Evolutionary conservation across 2,329 filamentous ascomycete species (phyloP).

Genomic region (Claviceps lovelessii): DNA sequence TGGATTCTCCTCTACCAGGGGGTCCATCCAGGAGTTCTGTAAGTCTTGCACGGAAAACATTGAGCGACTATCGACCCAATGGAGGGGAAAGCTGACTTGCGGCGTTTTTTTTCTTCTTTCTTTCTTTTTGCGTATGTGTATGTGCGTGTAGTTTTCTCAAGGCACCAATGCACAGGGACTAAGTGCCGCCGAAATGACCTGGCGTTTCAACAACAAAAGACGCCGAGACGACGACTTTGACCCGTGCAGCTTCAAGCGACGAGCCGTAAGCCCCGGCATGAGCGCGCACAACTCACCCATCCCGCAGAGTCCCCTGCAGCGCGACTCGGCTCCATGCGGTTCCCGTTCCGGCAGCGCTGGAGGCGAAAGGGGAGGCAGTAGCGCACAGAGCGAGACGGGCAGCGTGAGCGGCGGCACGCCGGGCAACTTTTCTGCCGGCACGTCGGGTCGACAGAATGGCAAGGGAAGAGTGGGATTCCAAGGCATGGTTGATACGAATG

Average conservation of each 20-base stretch:
- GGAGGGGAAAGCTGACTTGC: neutral
- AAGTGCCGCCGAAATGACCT: slow-evolving; percentile 58
- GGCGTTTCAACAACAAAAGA: slow-evolving; percentile 69
- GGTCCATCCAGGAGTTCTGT: slow-evolving; percentile 21
- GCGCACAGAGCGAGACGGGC: slow-evolving; percentile 37
- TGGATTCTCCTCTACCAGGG: slow-evolving; percentile 50
- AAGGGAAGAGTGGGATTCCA: slow-evolving; percentile 64
- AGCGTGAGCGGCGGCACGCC: slow-evolving; percentile 20
- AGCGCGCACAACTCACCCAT: slow-evolving; percentile 83
- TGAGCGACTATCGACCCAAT: too few species aligned
- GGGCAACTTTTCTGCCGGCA: slow-evolving; percentile 19
- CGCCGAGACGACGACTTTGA: slow-evolving; percentile 85
- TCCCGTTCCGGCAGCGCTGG: slow-evolving; percentile 50
- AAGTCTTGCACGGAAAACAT: neutral
- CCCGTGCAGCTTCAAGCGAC: slow-evolving; percentile 71
- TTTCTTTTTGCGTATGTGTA: too few species aligned
- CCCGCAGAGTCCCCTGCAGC: slow-evolving; percentile 68
- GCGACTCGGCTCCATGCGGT: slow-evolving; percentile 59
- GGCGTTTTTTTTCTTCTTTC: too few species aligned
- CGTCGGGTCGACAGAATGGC: slow-evolving; percentile 32
- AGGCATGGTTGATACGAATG: slow-evolving; percentile 91
- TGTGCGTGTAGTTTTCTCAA: slow-evolving; percentile 9
- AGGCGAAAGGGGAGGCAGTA: slow-evolving; percentile 36
- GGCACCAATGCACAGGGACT: slow-evolving; percentile 32
- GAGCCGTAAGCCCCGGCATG: slow-evolving; percentile 82